A percentile compares a stretch with the other conserved stretches of the same genome.
These are phyloP conservation scores for Glarea lozoyensis DNA, from an alignment of 495 filamentous ascomycete genomes.

Conservation along the genomic window DNA sequence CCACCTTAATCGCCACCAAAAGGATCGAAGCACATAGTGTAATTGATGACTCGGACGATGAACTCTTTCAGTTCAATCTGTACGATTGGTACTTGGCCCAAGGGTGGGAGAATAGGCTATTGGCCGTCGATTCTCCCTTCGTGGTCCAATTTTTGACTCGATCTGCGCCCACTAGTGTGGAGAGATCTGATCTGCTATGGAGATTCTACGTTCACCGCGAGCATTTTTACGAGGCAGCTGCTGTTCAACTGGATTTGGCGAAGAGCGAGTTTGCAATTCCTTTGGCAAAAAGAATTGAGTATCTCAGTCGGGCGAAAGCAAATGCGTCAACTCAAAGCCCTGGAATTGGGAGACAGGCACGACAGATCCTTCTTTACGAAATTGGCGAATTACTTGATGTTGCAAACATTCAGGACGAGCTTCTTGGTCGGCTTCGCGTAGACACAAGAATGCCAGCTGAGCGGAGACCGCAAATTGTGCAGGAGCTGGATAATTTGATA, in stretches of 20 bases:
- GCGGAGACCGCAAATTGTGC: constrained; percentile 49
- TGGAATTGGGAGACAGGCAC: constrained; percentile 62
- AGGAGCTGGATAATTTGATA: constrained; percentile 64
- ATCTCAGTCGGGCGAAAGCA: constrained; percentile 77
- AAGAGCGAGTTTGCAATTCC: constrained; percentile 67
- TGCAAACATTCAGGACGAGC: constrained; percentile 88
- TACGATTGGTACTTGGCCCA: constrained; percentile 94
- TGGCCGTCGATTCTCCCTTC: constrained; percentile 72
- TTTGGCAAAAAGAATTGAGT: constrained; percentile 74
- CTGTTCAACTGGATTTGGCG: constrained; percentile 76
- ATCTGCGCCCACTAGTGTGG: constrained; percentile 54
- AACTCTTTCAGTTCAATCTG: constrained; percentile 86
- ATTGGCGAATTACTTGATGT: constrained; percentile 83
- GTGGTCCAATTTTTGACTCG: constrained; percentile 81
- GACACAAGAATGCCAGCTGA: constrained; percentile 58
- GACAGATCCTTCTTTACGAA: constrained; percentile 70
- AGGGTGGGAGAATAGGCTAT: constrained; percentile 72
- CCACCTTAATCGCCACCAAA: constrained; percentile 63
- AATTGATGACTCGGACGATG: constrained; percentile 76
- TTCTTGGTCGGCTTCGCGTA: constrained; percentile 67
- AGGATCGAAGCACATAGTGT: constrained; percentile 79
- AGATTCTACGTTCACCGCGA: constrained; percentile 73
- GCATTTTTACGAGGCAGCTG: constrained; percentile 74
- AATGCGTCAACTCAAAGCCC: constrained; percentile 71
- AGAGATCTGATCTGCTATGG: constrained; percentile 88